Evolutionary conservation across 306 rosid species (phyloP).

Genomic region (Vigna unguiculata): DNA sequence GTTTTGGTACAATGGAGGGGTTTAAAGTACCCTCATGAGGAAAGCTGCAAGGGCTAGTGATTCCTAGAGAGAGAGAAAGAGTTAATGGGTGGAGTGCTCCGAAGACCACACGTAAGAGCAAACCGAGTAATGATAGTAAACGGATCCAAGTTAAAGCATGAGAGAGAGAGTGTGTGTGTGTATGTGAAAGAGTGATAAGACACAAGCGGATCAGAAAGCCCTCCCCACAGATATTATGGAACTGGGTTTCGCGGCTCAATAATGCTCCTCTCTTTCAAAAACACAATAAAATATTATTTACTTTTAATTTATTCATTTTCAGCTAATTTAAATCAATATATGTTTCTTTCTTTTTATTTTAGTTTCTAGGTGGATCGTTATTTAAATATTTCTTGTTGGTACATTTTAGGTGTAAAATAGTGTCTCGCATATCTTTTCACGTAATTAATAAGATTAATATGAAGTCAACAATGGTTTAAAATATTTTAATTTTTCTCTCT

Average conservation of each 20-base stretch:
- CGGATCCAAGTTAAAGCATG: slow-evolving; percentile 20
- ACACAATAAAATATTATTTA: too few species aligned
- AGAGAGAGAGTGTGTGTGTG: too few species aligned
- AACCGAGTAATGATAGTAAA: slow-evolving; percentile 23
- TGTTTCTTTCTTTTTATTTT: too few species aligned
- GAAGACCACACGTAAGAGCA: slow-evolving; percentile 31
- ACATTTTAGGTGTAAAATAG: too few species aligned
- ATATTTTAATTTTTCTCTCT: too few species aligned
- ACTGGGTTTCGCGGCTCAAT: background rate
- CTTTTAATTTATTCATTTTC: too few species aligned
- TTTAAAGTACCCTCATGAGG: slow-evolving; percentile 35
- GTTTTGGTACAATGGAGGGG: slow-evolving; percentile 29
- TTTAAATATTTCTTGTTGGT: too few species aligned
- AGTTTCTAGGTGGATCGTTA: too few species aligned
- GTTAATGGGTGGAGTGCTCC: slow-evolving; percentile 22
- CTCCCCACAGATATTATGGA: slow-evolving; percentile 3
- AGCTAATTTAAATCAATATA: too few species aligned
- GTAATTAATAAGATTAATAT: too few species aligned
- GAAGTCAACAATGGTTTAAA: too few species aligned
- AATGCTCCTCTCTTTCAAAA: background rate
- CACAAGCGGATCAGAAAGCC: slow-evolving; percentile 40
- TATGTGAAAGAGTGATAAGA: slow-evolving; percentile 31
- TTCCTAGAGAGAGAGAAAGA: slow-evolving; percentile 10
- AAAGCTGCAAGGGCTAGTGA: slow-evolving; percentile 47
- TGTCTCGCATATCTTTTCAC: too few species aligned